Conservation (phyloP, 305 asterid species). For the Withania somnifera region DNA sequence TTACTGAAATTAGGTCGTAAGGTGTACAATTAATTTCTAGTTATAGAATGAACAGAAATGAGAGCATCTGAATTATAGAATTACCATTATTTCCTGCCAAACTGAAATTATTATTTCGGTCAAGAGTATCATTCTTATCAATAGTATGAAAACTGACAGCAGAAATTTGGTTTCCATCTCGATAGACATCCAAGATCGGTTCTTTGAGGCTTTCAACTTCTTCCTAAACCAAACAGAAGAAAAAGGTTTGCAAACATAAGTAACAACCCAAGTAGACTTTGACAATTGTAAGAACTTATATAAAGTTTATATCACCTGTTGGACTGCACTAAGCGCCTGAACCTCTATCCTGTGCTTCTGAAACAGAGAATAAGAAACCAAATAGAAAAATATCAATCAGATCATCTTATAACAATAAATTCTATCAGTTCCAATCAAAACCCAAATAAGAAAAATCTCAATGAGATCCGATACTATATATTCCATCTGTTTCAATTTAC, state of each 20-base stretch:
- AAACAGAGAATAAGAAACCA: conserved; percentile 9
- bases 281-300: not conserved
- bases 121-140: conserved; percentile 21
- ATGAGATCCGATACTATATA: not conserved
- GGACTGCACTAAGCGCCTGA: conserved; percentile 44
- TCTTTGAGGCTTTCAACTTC: conserved; percentile 43
- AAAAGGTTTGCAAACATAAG: conserved; percentile 5
- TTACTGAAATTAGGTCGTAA: conserved; percentile 24
- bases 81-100: conserved; percentile 17
- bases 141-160: conserved; percentile 5
- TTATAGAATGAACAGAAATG: not conserved
- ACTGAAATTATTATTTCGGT: conserved; percentile 1
- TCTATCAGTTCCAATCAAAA: not conserved
- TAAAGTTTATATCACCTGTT: conserved; percentile 42
- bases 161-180: conserved; percentile 41
- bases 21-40: not conserved
- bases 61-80: not conserved
- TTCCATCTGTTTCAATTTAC: not conserved
- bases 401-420: not conserved
- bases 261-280: not conserved
- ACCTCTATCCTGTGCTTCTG: conserved; percentile 73
- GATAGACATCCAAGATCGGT: conserved; percentile 58
- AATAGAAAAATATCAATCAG: not conserved
- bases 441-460: conserved; percentile 2
- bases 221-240: conserved; percentile 35